Evolutionary conservation across 345 rosid genomes (phyloP).

Genomic region (Boechera divaricarpa): DNA sequence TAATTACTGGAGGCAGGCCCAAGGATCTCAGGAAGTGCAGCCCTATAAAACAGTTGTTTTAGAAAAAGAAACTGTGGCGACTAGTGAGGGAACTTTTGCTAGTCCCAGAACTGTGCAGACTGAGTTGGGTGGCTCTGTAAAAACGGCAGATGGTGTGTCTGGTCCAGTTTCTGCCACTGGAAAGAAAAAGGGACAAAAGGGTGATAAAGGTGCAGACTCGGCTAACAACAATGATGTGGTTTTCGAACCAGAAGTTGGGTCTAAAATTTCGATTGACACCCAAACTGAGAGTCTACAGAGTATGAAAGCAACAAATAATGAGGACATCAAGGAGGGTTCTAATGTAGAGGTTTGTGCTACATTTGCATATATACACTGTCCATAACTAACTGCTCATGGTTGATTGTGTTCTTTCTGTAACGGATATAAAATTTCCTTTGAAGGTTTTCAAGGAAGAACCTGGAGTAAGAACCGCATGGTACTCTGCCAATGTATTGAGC

Average conservation of each 20-base stretch:
- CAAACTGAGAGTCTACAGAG: conserved; percentile 49
- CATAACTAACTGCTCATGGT: background rate
- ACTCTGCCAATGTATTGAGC: conserved; percentile 68
- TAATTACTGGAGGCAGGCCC: conserved; percentile 69
- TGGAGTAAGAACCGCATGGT: conserved; percentile 81
- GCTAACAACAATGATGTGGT: conserved; percentile 49
- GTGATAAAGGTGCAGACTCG: conserved; percentile 51
- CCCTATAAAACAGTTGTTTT: conserved; percentile 42
- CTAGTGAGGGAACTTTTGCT: conserved; percentile 49
- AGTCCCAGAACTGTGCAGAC: conserved; percentile 43
- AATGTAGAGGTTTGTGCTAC: conserved; percentile 76
- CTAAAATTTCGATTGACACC: conserved; percentile 43
- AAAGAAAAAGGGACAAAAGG: conserved; percentile 57
- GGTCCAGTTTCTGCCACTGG: conserved; percentile 49
- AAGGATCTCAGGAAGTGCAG: conserved; percentile 46
- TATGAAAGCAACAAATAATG: conserved; percentile 47
- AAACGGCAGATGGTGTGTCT: conserved; percentile 49
- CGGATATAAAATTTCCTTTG: conserved; percentile 4
- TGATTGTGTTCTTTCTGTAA: conserved; percentile 26
- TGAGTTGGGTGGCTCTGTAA: conserved; percentile 54
- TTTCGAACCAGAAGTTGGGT: conserved; percentile 53
- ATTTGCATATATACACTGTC: conserved; percentile 7
- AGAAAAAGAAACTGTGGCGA: conserved; percentile 47
- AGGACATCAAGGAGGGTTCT: conserved; percentile 70
- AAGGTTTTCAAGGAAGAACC: conserved; percentile 84